Evolutionary conservation across 768 basidiomycete species (phyloP), one percentile per base, ranked within the genome.

Genomic region (Lactarius sp.): DNA sequence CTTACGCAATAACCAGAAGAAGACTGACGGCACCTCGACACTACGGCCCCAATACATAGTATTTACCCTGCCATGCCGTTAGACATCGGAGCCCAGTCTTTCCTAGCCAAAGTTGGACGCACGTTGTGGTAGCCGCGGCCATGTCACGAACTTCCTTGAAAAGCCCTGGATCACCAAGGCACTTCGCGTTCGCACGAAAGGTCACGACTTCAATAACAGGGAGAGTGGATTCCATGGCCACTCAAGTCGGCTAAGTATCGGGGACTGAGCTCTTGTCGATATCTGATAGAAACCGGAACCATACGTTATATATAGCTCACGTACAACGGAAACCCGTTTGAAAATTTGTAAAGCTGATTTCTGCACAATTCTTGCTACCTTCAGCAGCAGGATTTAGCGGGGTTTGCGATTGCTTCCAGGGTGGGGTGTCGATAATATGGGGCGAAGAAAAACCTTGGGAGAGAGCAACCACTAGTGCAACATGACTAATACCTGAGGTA

Each of bases 1-100:
- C 61, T 55, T 46, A 62, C 61, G 10, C 18, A 62, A 16, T 6
- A 62, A 31, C 61, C 61, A 62, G 34, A 49, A 12, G 36, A 62
- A 50, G 18, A 18, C 16, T 8, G 31, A 39, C 9, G 54, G 52
- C 2, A 6, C 12, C 8, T 62, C 47, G 61, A 62, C 6, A 36
- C 37, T 56, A 18, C 55, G 54, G 20, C 61, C 61, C 61, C 61
- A 62, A 18, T 50, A 56, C 55, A 56, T 49, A 7, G 41, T 8
- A 8, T 62, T 47, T 20, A 47, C 53, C 14, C 61, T 62, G 46
- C 16, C 60, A 31, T 7, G 27, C 33, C 5, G 20, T 56, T 12
- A 56, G 37, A 12, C 12, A 14, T 22, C 20, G 18, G 42, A 18
- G 6, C 4, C 5, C 4, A 47, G 18, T 34, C 44, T 44, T 18